Conservation (phyloP, 352 stramenopile genomes). For the Phytophthora rubi region DNA sequence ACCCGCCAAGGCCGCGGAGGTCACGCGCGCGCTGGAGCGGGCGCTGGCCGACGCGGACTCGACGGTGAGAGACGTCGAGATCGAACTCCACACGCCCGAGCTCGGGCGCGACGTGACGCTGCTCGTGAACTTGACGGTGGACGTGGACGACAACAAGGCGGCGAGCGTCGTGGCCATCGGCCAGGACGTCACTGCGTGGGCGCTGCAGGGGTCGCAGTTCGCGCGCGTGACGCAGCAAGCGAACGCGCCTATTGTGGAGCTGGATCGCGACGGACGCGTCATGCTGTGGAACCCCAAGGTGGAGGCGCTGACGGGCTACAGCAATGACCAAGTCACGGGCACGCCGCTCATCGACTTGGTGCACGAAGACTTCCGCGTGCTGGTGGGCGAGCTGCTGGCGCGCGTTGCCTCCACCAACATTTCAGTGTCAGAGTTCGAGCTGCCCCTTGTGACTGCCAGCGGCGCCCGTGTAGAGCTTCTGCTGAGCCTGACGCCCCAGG, state of each 20-base stretch:
- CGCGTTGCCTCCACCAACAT: conserved; percentile 54
- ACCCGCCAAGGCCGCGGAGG: conserved; percentile 23
- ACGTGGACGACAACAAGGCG: conserved; percentile 37
- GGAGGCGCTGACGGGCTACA: conserved; percentile 68
- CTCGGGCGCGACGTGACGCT: conserved; percentile 54
- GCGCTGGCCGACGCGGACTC: conserved; percentile 43
- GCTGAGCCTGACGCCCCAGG: conserved; percentile 60
- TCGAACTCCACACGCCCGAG: conserved; percentile 53
- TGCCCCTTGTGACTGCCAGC: conserved; percentile 55
- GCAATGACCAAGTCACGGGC: conserved; percentile 53
- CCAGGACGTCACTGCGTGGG: conserved; percentile 60
- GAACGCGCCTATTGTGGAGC: conserved; percentile 79
- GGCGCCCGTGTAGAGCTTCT: conserved; percentile 61
- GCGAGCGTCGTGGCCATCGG: conserved; percentile 48
- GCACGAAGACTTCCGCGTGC: conserved; percentile 48
- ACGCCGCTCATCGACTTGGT: conserved; percentile 53
- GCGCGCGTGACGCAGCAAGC: conserved; percentile 70
- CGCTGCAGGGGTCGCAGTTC: conserved; percentile 57
- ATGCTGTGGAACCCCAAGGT: conserved; percentile 76
- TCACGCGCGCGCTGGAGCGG: conserved; percentile 28
- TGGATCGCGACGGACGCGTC: conserved; percentile 70
- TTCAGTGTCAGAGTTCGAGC: conserved; percentile 57
- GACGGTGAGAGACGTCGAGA: conserved; percentile 44
- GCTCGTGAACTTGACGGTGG: conserved; percentile 67
- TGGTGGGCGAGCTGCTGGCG: conserved; percentile 53